These are phyloP conservation scores for Nakaseomyces kungkrabaensis DNA, from an alignment of 1,139 yeast genomes.

Conservation along the genomic window DNA sequence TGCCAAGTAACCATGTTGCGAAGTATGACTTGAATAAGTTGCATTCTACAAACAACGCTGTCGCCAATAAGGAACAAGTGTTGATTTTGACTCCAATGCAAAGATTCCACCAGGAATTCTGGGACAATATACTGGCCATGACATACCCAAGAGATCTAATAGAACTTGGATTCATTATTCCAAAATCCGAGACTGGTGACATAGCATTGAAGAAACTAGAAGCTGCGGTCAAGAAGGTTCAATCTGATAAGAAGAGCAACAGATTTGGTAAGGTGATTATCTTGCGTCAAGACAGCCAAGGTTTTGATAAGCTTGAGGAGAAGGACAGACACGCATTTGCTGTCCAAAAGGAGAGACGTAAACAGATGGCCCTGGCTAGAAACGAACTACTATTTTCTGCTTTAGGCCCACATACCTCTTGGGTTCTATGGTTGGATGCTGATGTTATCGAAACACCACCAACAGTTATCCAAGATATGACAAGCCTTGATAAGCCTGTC, in stretches of 20 bases:
- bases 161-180: constrained; percentile 85
- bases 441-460: constrained; percentile 85
- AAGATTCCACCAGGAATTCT: constrained; percentile 70
- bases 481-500: constrained; percentile 78
- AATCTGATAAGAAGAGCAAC: constrained; percentile 45
- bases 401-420: constrained; percentile 76
- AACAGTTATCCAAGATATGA: constrained; percentile 74
- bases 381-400: constrained; percentile 88
- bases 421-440: constrained; percentile 95
- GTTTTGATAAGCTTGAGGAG: constrained; percentile 58
- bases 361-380: constrained; percentile 88
- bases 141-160: constrained; percentile 76
- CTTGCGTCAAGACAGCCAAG: constrained; percentile 79
- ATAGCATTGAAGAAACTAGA: constrained; percentile 61
- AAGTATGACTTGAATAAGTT: constrained; percentile 77
- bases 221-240: constrained; percentile 59
- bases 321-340: constrained; percentile 67
- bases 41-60: constrained; percentile 59
- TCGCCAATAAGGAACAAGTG: constrained; percentile 68
- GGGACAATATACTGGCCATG: constrained; percentile 69
- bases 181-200: constrained; percentile 74
- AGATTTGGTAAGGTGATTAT: constrained; percentile 75
- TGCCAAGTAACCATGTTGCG: constrained; percentile 68
- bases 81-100: constrained; percentile 84
- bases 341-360: constrained; percentile 84